Evolutionary conservation across 129 eudicot species (phyloP), one percentile per base, ranked within the genome.

Genomic region (Scalesia atractyloides): DNA sequence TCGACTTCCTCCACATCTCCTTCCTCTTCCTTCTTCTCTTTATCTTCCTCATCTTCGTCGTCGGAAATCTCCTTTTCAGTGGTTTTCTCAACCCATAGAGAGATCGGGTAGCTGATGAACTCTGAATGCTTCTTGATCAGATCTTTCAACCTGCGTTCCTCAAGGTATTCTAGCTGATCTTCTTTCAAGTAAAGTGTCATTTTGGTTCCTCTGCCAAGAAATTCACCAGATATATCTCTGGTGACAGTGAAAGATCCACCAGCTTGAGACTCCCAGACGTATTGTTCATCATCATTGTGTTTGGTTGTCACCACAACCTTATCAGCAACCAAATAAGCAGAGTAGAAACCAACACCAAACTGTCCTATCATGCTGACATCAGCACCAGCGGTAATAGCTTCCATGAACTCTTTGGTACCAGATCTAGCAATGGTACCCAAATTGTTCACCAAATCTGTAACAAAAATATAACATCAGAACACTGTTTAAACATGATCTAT

Each of bases 351-450:
- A 59, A 90, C 96, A 86, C 96, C 96, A 72, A 90, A 90, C 77
- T 90, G 96, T 1, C 96, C 96, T 76, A 90, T 90, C 97, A 90
- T 90, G 84, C 97, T 90, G 13, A 90, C 94, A 85, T 90, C 97
- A 74, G 97, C 97, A 47, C 97, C 97, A 48, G 97, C 97, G 46
- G 94, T 82, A 50, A 90, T 81, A 34, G 97, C 97, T 74, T 90
- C 97, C 97, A 90, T 90, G 83, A 90, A 90, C 57, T 90, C 97
- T 39, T 90, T 90, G 52, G 97, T 90, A 0, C 96, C 93, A 58
- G 96, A 90, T 77, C 96, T 76, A 10, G 96, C 96, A 71, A 90
- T 90, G 39, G 97, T 90, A 76, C 97, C 97, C 74, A 90, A 80
- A 57, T 90, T 90, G 94, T 90, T 90, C 74, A 90, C 97, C 89